Percentiles rank a stretch among this genome's conserved stretches.
Evolutionary conservation across 2,329 filamentous ascomycete genomes (phyloP).

Genomic region (Xylariales sp.): DNA sequence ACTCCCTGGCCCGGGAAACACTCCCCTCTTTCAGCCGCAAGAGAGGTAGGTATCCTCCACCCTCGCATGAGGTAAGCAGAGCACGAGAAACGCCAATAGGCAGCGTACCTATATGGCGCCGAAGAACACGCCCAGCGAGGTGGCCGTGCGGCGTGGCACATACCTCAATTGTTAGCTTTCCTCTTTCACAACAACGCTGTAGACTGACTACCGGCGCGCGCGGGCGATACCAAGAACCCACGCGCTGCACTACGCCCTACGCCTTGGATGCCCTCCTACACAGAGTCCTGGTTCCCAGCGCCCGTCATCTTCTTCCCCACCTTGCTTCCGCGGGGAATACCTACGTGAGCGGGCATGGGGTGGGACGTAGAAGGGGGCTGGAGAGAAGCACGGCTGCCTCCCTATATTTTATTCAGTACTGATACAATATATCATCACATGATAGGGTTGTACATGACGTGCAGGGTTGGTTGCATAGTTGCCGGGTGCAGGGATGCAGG

Average conservation of each 20-base stretch:
- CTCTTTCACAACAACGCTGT: background rate
- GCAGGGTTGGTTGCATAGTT: background rate
- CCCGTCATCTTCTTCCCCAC: slow-evolving; percentile 27
- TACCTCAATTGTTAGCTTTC: slow-evolving; percentile 5
- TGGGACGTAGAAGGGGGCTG: background rate
- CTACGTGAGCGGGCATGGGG: slow-evolving; percentile 16
- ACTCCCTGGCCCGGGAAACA: background rate
- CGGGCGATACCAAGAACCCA: background rate
- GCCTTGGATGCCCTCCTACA: slow-evolving; percentile 15
- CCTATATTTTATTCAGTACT: slow-evolving; percentile 5
- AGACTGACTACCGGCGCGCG: slow-evolving; percentile 22
- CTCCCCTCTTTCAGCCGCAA: slow-evolving; percentile 28
- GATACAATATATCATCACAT: slow-evolving; percentile 20
- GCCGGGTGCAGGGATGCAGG: background rate
- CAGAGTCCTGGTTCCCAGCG: background rate
- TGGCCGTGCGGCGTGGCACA: slow-evolving; percentile 27
- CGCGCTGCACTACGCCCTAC: slow-evolving; percentile 23
- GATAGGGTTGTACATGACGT: background rate
- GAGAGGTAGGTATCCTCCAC: slow-evolving; percentile 1
- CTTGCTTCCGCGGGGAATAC: slow-evolving; percentile 30
- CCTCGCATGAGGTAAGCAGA: slow-evolving; percentile 8
- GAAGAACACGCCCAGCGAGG: slow-evolving; percentile 28
- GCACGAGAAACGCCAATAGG: background rate
- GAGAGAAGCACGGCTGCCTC: background rate
- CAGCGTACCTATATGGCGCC: slow-evolving; percentile 24